Base-by-base conservation (phyloP, 1,284 basidiomycete genomes). In the Ustilago loliicola region DNA sequence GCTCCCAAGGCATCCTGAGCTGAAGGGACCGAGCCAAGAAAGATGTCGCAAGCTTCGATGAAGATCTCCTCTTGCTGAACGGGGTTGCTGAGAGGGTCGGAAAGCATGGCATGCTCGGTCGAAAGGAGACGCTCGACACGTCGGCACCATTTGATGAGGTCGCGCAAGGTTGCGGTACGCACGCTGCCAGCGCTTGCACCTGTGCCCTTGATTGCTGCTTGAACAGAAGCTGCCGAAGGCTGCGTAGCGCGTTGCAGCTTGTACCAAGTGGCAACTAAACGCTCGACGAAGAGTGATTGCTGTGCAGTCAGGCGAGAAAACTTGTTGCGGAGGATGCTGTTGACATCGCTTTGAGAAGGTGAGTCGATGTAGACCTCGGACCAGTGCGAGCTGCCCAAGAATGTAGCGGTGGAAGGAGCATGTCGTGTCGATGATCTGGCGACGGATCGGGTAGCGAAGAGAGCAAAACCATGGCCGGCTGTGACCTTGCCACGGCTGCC, bases 11-110 rank as follows among this genome's bases (percentile, higher is more conserved):
- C 56, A 9, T 67, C 65, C 23, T 72, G 69, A 15, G 64, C 38
- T n/a, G 64, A 27, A 29, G 78, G 61, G 11, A 80, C 63, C 73
- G 91, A 29, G 90, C 94, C 95, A 73, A 98, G 93, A 87, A 99
- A 98, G 29, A 97, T 91, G 86, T 99, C 97, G 29, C 92, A 90
- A 0, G 94, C 94, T 85, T 97, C 94, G 50, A 96, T 89, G 80
- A 93, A 95, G 27, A 97, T 91, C 65, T 96, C 94, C 85, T 99
- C 96, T 64, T 96, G 92, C 11, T 95, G 85, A 0, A 90, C 88
- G 4, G 92, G 91, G 85, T 95, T 94, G n/a, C 91, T 88, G 55
- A 85, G 68, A 21, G 81, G 67, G 58, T 77, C 67, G 17, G 59
- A 47, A 48, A 65, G 61, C 52, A 48, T 48, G 5, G 58, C 48